phyloP scores from a whole-genome alignment of 495 filamentous ascomycete species.

The Paragyromitra xinjiangensis region DNA sequence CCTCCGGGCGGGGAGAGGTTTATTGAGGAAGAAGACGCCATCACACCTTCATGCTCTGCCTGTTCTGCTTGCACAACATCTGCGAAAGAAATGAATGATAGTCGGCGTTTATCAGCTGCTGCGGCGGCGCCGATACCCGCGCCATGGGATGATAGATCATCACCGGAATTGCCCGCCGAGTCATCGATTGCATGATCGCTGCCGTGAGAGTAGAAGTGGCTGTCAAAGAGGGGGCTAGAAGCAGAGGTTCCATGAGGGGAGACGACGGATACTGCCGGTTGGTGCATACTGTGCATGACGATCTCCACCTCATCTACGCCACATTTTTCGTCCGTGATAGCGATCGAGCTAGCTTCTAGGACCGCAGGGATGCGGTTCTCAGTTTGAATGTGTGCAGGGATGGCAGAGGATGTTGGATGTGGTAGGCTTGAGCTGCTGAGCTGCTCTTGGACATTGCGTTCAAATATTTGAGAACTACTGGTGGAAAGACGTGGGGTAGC shows the following conservation, averaged over 20 bases:
- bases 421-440: slow-evolving; percentile 60
- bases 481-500: slow-evolving; percentile 46
- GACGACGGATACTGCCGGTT: slow-evolving; percentile 68
- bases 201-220: slow-evolving; percentile 58
- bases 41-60: slow-evolving; percentile 61
- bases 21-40: slow-evolving; percentile 50
- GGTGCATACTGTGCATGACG: slow-evolving; percentile 80
- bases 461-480: slow-evolving; percentile 81
- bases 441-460: slow-evolving; percentile 89
- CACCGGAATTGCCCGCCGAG: slow-evolving; percentile 39
- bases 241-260: slow-evolving; percentile 28
- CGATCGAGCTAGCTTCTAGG: slow-evolving; percentile 84
- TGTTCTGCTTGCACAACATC: slow-evolving; percentile 94
- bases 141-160: slow-evolving; percentile 49
- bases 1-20: slow-evolving; percentile 72
- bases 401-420: slow-evolving; percentile 74
- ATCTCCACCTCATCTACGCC: slow-evolving; percentile 88
- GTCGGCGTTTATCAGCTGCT: slow-evolving; percentile 73
- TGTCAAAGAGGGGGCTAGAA: slow-evolving; percentile 73
- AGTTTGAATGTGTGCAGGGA: slow-evolving; percentile 86
- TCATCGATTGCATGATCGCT: slow-evolving; percentile 45
- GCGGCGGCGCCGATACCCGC: slow-evolving; percentile 27
- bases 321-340: slow-evolving; percentile 81
- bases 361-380: slow-evolving; percentile 93
- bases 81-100: slow-evolving; percentile 93